Percentiles rank a stretch among this genome's conserved stretches.
phyloP scores from a whole-genome alignment of 1,284 basidiomycete genomes.

The Rhodotorula sp. region DNA sequence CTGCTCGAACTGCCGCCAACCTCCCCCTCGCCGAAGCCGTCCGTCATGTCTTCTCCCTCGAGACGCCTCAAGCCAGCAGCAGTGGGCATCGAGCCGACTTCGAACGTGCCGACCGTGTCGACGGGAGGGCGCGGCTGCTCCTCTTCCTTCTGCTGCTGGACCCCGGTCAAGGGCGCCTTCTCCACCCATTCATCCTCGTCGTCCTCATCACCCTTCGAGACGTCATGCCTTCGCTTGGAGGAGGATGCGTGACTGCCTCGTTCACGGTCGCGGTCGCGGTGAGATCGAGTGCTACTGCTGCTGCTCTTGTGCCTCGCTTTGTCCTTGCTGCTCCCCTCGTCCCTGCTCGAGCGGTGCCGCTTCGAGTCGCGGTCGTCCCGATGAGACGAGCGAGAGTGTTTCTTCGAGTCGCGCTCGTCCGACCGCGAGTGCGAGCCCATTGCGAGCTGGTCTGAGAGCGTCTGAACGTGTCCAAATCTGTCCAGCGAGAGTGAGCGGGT shows the following conservation, averaged over 20 bases:
- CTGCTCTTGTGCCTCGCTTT: background rate
- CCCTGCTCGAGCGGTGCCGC: constrained; percentile 14
- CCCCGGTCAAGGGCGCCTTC: constrained; percentile 3
- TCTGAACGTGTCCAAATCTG: background rate
- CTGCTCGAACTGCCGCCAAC: constrained; percentile 48
- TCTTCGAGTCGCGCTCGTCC: constrained; percentile 4
- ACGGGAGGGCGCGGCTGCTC: constrained; percentile 14
- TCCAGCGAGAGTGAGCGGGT: background rate
- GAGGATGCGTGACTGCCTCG: constrained; percentile 1
- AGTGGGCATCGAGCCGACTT: constrained; percentile 18
- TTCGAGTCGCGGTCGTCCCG: constrained; percentile 13
- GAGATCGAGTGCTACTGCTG: background rate
- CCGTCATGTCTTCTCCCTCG: constrained; percentile 54
- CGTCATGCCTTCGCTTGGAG: background rate
- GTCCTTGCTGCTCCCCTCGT: constrained; percentile 4
- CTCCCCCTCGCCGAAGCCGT: constrained; percentile 67
- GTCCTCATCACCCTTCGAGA: constrained; percentile 5
- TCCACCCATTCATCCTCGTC: constrained; percentile 45
- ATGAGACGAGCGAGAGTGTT: constrained; percentile 12
- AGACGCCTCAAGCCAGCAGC: background rate
- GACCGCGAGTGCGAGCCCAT: constrained; percentile 24
- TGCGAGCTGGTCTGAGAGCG: too few relatives aligned
- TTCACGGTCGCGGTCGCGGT: background rate
- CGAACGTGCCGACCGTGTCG: constrained; percentile 39
- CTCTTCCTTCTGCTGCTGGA: too few relatives aligned